Percentiles rank a stretch among this genome's conserved stretches.
Evolutionary conservation across 73 alveolate genomes (phyloP).

Genomic region (Tetrahymena thermophila): DNA sequence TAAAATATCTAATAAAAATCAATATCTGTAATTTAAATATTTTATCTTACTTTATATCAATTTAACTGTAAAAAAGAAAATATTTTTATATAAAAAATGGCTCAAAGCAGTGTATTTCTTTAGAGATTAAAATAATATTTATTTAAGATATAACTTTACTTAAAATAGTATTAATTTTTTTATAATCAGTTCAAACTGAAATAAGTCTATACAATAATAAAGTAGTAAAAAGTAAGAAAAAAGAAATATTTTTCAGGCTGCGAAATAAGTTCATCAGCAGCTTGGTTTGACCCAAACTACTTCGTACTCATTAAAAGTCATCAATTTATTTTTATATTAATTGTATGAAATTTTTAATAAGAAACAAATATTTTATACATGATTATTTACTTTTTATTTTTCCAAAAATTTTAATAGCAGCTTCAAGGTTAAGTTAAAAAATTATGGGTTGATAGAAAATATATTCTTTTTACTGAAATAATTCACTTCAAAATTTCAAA

Average conservation of each 20-base stretch:
- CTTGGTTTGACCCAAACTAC: not conserved
- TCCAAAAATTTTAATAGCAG: not conserved
- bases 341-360: not conserved
- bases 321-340: not conserved
- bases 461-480: not conserved
- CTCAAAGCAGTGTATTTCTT: too few species aligned
- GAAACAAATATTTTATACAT: not conserved
- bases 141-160: too few species aligned
- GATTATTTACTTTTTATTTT: not conserved
- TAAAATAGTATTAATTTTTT: too few species aligned
- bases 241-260: not conserved
- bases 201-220: too few species aligned
- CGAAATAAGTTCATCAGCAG: not conserved
- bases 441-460: not conserved
- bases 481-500: not conserved
- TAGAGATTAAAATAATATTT: too few species aligned
- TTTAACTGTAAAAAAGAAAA: not conserved
- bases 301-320: conserved; percentile 1
- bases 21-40: too few species aligned
- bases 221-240: not conserved
- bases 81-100: not conserved
- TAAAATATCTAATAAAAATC: too few species aligned
- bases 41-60: too few species aligned
- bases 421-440: not conserved
- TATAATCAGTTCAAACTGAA: too few species aligned